Base-by-base conservation (phyloP, 257 asterid genomes). In the Nicotiana sylvestris region DNA sequence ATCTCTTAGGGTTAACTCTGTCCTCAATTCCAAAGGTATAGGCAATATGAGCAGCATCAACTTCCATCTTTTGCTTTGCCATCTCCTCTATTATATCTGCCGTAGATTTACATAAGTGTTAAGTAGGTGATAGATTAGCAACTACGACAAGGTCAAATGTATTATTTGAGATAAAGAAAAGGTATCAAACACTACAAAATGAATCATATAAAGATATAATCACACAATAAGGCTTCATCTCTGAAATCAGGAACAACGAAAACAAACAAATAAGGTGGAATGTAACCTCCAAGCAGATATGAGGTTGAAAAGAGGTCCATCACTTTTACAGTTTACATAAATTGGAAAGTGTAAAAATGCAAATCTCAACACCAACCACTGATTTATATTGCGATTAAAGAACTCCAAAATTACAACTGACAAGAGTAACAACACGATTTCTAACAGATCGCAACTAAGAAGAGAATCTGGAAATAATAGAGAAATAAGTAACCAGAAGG, bases 11-110 rank as follows among this genome's bases (percentile, higher is more conserved):
- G 72, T 86, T 80, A 74, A 89, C 88, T 83, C 80, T 90, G 81
- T 91, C 96, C 82, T 92, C 91, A 29, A 94, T 88, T 69, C 91
- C 97, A 82, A 92, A 93, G 85, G 92, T 88, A 82, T 85, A 91
- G 15, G 82, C 88, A 67, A 92, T 49, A 86, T 95, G 92, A 87
- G 91, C 95, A 37, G 97, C 97, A 53, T 92, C 92, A 81, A 95
- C 89, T 85, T 87, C 95, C 98, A 86, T 88, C 81, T 88, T 91
- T 27, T 85, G 86, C 87, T 89, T 92, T 58, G 91, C 43, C 96
- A 89, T 84, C 70, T 81, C 89, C 67, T 91, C 95, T 81, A 92
- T 86, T 65, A 88, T 82, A 27, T 92, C 99, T 95, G 92, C 86
- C 84, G 81, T 33, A 89, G 62, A 81, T 72, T 27, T 1, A 17